A percentile compares a stretch with the other conserved stretches of the same genome.
These are phyloP conservation scores for Penicillium verrucosum DNA, from an alignment of 2,329 filamentous ascomycete genomes.

Conservation along the genomic window DNA sequence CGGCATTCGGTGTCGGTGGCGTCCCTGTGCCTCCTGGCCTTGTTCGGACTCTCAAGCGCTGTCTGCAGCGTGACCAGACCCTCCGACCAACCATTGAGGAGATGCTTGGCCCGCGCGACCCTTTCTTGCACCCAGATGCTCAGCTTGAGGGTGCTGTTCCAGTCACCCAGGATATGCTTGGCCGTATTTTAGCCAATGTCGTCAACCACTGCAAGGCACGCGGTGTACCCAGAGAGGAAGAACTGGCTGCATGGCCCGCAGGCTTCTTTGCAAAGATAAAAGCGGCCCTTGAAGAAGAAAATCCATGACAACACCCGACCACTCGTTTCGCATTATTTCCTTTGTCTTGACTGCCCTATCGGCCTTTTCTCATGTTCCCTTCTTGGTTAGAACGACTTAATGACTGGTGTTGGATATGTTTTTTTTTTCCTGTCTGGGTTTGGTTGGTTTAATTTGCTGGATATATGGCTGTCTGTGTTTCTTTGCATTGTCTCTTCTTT, in stretches of 20 bases:
- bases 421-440: neutral
- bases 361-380: constrained; percentile 7
- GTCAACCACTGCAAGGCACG: constrained; percentile 58
- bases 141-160: constrained; percentile 45
- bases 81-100: constrained; percentile 56
- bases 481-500: constrained; percentile 8
- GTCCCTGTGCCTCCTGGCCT: constrained; percentile 54
- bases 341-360: constrained; percentile 21
- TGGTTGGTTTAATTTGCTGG: constrained; percentile 14
- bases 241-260: constrained; percentile 49
- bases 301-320: constrained; percentile 24
- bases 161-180: constrained; percentile 58
- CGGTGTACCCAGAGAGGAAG: constrained; percentile 55
- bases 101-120: constrained; percentile 54
- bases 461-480: constrained; percentile 15
- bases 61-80: constrained; percentile 57
- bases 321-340: constrained; percentile 22
- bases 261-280: constrained; percentile 50
- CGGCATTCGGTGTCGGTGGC: constrained; percentile 45
- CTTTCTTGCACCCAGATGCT: constrained; percentile 57
- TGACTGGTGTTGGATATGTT: constrained; percentile 26
- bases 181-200: constrained; percentile 58
- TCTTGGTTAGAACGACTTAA: constrained; percentile 27
- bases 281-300: constrained; percentile 45
- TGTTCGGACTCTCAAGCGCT: constrained; percentile 55